phyloP scores from a whole-genome alignment of 2,329 filamentous ascomycete species.

The Colletotrichum plurivorum region DNA sequence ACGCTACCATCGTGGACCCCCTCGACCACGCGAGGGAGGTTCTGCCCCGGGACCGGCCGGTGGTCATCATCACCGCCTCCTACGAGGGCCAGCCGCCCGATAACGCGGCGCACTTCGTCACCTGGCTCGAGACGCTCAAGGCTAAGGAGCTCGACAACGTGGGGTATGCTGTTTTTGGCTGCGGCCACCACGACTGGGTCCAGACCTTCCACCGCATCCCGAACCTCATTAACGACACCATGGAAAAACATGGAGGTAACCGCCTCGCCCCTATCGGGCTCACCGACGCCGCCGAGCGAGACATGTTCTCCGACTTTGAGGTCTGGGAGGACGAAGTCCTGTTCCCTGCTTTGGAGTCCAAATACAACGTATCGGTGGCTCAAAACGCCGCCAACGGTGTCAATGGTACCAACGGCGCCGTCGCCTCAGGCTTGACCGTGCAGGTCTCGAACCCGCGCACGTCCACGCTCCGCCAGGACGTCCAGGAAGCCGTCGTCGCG shows the following conservation, averaged over 20 bases:
- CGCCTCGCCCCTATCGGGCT: conserved; percentile 63
- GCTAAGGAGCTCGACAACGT: conserved; percentile 67
- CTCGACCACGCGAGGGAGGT: conserved; percentile 71
- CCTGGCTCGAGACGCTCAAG: conserved; percentile 69
- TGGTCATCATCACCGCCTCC: conserved; percentile 75
- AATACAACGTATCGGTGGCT: conserved; percentile 62
- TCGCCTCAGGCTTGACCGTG: conserved; percentile 56
- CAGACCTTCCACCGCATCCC: conserved; percentile 78
- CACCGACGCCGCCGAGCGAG: conserved; percentile 72
- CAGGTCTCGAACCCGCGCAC: conserved; percentile 68
- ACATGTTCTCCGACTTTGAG: conserved; percentile 79
- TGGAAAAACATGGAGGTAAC: conserved; percentile 55
- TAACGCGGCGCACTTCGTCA: conserved; percentile 76
- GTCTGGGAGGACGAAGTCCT: conserved; percentile 73
- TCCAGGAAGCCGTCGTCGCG: conserved; percentile 71
- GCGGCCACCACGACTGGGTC: conserved; percentile 69
- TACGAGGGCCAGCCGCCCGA: conserved; percentile 81
- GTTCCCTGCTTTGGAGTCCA: conserved; percentile 64
- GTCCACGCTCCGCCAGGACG: conserved; percentile 71
- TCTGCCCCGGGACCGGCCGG: conserved; percentile 68
- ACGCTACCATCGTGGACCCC: conserved; percentile 62
- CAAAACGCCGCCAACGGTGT: not conserved
- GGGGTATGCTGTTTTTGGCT: conserved; percentile 77
- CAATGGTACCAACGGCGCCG: conserved; percentile 6
- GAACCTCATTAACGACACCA: conserved; percentile 69